Percentiles rank a stretch among this genome's conserved stretches.
Evolutionary conservation across 768 basidiomycete species (phyloP).

Genomic region (Amanita exitialis): DNA sequence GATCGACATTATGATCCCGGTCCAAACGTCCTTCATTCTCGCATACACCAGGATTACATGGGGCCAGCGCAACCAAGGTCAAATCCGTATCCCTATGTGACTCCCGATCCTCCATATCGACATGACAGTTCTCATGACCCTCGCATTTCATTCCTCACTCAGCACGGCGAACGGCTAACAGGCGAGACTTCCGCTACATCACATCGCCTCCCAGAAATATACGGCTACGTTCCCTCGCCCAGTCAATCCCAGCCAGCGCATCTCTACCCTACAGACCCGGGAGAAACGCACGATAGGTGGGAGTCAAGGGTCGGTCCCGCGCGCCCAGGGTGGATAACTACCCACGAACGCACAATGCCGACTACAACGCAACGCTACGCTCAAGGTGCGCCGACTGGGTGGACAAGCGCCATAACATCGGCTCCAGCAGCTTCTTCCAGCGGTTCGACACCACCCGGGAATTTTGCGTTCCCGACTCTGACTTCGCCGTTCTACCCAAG

Average conservation of each 20-base stretch:
- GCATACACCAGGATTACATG: slow-evolving; percentile 16
- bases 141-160: slow-evolving; percentile 13
- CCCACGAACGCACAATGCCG: neutral
- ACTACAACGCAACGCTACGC: neutral
- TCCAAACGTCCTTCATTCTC: slow-evolving; percentile 16
- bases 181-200: neutral
- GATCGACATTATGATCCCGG: slow-evolving; percentile 21
- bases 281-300: slow-evolving; percentile 6
- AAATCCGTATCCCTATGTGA: slow-evolving; percentile 6
- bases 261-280: slow-evolving; percentile 5
- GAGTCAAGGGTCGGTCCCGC: slow-evolving; percentile 5
- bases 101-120: neutral
- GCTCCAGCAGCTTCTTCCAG: neutral
- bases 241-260: slow-evolving; percentile 6
- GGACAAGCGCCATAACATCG: slow-evolving; percentile 1
- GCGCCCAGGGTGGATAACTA: slow-evolving; percentile 1
- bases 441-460: neutral
- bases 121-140: slow-evolving; percentile 15
- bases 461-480: slow-evolving; percentile 39
- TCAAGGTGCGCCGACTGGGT: neutral
- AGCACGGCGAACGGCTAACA: slow-evolving; percentile 6
- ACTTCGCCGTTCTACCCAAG: slow-evolving; percentile 48
- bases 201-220: slow-evolving; percentile 6
- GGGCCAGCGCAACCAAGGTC: neutral
- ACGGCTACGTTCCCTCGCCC: neutral